Evolutionary conservation across 2,329 filamentous ascomycete genomes (phyloP), one percentile per base, ranked within the genome.

Genomic region (Pseudogymnoascus sp.): DNA sequence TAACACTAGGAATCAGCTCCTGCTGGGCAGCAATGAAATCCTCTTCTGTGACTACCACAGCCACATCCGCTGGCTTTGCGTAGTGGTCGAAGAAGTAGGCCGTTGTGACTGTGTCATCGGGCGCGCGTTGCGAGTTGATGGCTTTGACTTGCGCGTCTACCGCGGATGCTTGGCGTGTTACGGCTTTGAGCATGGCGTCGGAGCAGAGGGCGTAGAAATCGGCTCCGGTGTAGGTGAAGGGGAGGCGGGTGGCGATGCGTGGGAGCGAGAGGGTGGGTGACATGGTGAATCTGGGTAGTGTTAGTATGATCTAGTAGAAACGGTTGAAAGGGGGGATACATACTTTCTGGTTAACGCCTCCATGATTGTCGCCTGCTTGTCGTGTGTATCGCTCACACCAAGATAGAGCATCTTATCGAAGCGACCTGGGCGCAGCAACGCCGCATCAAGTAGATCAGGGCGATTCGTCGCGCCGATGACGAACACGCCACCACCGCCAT

Each of bases 321-420:
- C 1, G 18, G 36, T n/a, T 51, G 6, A 61, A 26, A 23, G 37
- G 26, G 12, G 31, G 14, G n/a, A 40, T 40, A 83, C 88, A 71
- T 81, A 93, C 90, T 97, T 99, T 71, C 95, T 84, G 1, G 95
- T 97, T 73, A 99, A 78, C 1, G 95, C 95, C 75, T 97, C 91
- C 72, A 99, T 78, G 67, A 99, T 97, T 21, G 87, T 97, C 66
- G 91, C 84, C 77, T 99, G 95, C 79, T 97, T 97, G 16, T 96
- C 90, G 71, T 97, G 93, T 3, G 93, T 97, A 75, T 99, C 95
- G 6, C 91, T 96, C 7, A 99, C 92, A 37, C 95, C 95, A 11
- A 99, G 81, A 72, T 97, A 99, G 31, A 99, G 83, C 93, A 97
- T 96, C 80, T 97, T 97, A 74, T 99, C 95, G 75, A 99, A 97